A percentile compares a stretch with the other conserved stretches of the same genome.
Conservation (phyloP, 768 basidiomycete genomes). For the Termitomyces sp. region DNA sequence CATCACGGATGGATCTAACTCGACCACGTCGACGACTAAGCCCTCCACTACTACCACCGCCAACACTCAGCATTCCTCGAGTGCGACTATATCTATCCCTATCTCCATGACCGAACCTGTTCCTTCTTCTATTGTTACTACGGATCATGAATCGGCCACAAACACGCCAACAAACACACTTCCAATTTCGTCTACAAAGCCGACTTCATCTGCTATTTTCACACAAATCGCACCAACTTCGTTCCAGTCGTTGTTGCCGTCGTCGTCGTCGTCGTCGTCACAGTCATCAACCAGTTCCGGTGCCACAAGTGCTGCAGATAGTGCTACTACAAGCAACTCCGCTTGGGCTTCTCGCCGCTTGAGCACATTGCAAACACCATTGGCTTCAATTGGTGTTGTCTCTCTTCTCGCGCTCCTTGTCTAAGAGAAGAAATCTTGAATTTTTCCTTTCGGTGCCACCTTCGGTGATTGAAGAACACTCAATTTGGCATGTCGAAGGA, state of each 20-base stretch:
- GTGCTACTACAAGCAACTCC: conserved; percentile 20
- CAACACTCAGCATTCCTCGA: conserved; percentile 9
- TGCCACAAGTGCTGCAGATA: conserved; percentile 14
- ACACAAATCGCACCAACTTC: conserved; percentile 10
- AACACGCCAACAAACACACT: background rate
- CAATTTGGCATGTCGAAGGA: background rate
- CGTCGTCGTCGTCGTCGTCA: background rate
- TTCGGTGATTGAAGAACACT: conserved; percentile 1
- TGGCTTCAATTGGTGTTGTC: conserved; percentile 14
- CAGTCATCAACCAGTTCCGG: background rate
- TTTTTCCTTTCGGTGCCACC: background rate
- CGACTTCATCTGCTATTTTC: background rate
- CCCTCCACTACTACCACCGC: background rate
- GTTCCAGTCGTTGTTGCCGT: background rate
- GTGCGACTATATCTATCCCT: conserved; percentile 16
- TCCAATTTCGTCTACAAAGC: background rate
- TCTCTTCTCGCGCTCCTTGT: conserved; percentile 13
- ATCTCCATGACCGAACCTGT: conserved; percentile 14
- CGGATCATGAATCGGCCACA: conserved; percentile 26
- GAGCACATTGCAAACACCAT: conserved; percentile 3
- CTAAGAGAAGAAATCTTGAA: conserved; percentile 8
- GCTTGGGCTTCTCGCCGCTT: conserved; percentile 19
- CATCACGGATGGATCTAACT: conserved; percentile 29
- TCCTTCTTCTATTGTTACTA: conserved; percentile 7
- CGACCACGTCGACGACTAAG: conserved; percentile 12